Base-by-base conservation (phyloP, 352 stramenopile species). In the Globisporangium acanthophoron region DNA sequence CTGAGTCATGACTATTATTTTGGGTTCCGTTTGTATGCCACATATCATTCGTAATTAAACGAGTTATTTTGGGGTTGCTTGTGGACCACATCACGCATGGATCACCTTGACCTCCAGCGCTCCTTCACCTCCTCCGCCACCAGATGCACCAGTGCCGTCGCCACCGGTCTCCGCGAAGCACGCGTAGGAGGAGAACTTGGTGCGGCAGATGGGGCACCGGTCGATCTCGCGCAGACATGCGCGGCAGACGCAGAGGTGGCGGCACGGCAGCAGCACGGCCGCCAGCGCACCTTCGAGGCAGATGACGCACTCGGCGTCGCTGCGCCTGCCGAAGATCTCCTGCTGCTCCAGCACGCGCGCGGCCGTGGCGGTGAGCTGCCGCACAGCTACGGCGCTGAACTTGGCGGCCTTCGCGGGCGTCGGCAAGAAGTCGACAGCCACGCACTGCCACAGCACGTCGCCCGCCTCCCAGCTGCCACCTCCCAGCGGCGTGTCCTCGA, bases 201-300 rank as follows among this genome's bases (percentile, higher is more conserved):
- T 52, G 37, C 80, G 73, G 65, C 78, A 90, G 62, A 90, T 88
- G 13, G 80, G 78, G 20, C 80, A 90, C 31, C 74, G 73, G 31
- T 90, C 78, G 54, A 90, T 90, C 65, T 88, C 76, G 27, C 83
- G 60, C 15, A 88, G 78, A 39, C 80, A 90, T 27, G 65, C 65
- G 35, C 64, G 64, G 46, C 80, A 90, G 27, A 90, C 75, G 66
- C 80, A 90, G 21, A 80, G 66, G 55, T 88, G 78, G 46, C 80
- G 74, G 37, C 80, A 90, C 7, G 80, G 80, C 27, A 90, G 64
- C 52, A 88, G 63, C 51, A 87, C 62, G 1, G 73, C 74, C 1
- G 58, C 54, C 5, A 66, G 68, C 27, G 58, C 54, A 27, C 66
- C 64, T 58, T 88, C 80, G 37, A 90, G 61, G 43, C 80, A 90